Evolutionary conservation across 2,329 filamentous ascomycete genomes (phyloP).

Genomic region (Fusarium nanum): DNA sequence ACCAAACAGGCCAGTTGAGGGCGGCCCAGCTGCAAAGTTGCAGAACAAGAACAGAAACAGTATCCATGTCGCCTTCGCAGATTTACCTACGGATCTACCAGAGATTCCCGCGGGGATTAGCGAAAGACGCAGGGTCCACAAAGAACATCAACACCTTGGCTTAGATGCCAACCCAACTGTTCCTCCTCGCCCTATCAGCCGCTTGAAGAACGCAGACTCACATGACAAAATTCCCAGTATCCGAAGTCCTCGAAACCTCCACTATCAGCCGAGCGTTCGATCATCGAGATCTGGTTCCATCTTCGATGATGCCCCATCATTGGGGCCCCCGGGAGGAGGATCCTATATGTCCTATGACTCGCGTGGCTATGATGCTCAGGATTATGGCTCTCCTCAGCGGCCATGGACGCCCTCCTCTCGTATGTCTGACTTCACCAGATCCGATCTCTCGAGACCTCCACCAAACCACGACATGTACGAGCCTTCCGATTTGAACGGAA

Average conservation of each 20-base stretch:
- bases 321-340: slow-evolving; percentile 73
- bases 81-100: slow-evolving; percentile 58
- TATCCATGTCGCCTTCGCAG: slow-evolving; percentile 46
- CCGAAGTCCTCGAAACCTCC: slow-evolving; percentile 53
- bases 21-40: slow-evolving; percentile 61
- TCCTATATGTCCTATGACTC: slow-evolving; percentile 70
- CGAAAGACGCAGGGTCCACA: slow-evolving; percentile 52
- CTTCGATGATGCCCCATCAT: slow-evolving; percentile 66
- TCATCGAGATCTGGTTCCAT: slow-evolving; percentile 63
- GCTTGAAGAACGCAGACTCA: slow-evolving; percentile 54
- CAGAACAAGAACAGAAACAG: slow-evolving; percentile 56
- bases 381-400: slow-evolving; percentile 62
- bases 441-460: slow-evolving; percentile 69
- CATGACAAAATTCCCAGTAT: slow-evolving; percentile 56
- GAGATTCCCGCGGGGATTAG: slow-evolving; percentile 63
- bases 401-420: slow-evolving; percentile 68
- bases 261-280: slow-evolving; percentile 65
- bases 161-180: slow-evolving; percentile 30
- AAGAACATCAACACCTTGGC: slow-evolving; percentile 43
- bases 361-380: slow-evolving; percentile 17
- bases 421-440: slow-evolving; percentile 61
- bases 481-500: slow-evolving; percentile 88
- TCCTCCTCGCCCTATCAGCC: slow-evolving; percentile 31
- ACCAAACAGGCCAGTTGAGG: slow-evolving; percentile 33
- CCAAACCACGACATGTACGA: slow-evolving; percentile 81